Base-by-base conservation (phyloP, 306 rosid species). In the Rubus idaeus region DNA sequence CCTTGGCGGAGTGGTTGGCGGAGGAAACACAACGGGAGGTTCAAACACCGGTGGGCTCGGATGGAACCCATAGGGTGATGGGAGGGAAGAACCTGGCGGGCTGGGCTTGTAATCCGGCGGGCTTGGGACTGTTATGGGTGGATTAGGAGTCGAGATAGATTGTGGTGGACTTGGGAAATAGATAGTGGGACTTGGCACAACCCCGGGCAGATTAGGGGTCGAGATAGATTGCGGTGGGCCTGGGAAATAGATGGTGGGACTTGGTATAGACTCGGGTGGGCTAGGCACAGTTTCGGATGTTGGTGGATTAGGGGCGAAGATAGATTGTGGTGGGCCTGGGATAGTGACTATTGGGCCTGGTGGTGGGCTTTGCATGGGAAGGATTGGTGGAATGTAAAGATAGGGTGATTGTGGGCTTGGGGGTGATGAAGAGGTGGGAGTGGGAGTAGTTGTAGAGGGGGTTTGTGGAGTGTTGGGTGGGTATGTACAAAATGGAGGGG, bases 1-100 rank as follows among this genome's bases (percentile, higher is more conserved):
- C 3, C 90, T 87, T 0, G 94, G 99, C 0, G 91, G 97, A 37
- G 69, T 89, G 4, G 83, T 85, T 3, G 99, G 99, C 4, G 98
- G 97, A 9, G 99, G 99, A 78, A 51, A 92, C 35, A 95, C 90
- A 3, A 92, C 80, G 0, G 99, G 99, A 10, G 99, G 98, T 44
- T 79, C 81, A 64, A 87, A 95, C 71, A 90, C 90, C 0, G 55
- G 83, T 70, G 96, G 97, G 83, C 90, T 87, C 0, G 97, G 96
- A n/a, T 77, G 39, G 56, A 89, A 87, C 39, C 80, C 94, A 1
- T 62, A 44, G 0, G 97, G 92, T 12, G 92, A 76, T 16, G 94
- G 96, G 23, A 82, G 40, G 2, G 58, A 45, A 9, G 56, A 79
- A 30, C 52, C 41, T 40, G 79, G 78, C 1, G 83, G 84, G 47